phyloP scores from a whole-genome alignment of 2,329 filamentous ascomycete species.

The Colletotrichum nymphaeae region DNA sequence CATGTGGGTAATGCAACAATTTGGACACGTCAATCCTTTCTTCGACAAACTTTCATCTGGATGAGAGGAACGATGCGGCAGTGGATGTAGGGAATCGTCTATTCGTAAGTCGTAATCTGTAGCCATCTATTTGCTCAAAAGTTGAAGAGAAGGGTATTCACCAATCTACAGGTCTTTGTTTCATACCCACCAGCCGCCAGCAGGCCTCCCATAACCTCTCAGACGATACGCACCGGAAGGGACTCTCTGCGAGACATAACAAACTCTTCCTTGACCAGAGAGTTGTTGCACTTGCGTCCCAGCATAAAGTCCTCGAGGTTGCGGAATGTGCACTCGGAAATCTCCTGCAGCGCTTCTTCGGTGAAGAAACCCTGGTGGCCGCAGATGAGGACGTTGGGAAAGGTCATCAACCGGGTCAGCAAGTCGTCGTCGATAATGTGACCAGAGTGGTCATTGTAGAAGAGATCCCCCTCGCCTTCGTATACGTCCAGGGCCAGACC shows the following conservation, averaged over 20 bases:
- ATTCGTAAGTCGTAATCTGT: constrained; percentile 27
- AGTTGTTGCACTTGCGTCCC: constrained; percentile 48
- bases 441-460: constrained; percentile 73
- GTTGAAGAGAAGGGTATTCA: constrained; percentile 5
- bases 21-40: too few species aligned
- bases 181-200: neutral
- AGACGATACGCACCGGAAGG: constrained; percentile 47
- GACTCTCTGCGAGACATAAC: constrained; percentile 39
- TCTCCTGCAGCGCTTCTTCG: constrained; percentile 72
- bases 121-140: constrained; percentile 2
- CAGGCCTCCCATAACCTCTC: neutral
- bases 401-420: constrained; percentile 74
- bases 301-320: constrained; percentile 63
- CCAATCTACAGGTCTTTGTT: neutral
- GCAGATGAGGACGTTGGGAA: constrained; percentile 74
- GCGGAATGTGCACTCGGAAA: constrained; percentile 67
- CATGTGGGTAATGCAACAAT: too few species aligned
- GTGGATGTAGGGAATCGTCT: neutral
- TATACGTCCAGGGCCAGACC: constrained; percentile 77
- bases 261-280: constrained; percentile 44
- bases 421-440: constrained; percentile 75
- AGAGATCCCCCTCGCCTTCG: constrained; percentile 71
- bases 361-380: constrained; percentile 80
- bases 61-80: neutral
- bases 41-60: too few species aligned